A percentile compares a stretch with the other conserved stretches of the same genome.
Conservation (phyloP, 306 rosid genomes). For the Quercus parvula region DNA sequence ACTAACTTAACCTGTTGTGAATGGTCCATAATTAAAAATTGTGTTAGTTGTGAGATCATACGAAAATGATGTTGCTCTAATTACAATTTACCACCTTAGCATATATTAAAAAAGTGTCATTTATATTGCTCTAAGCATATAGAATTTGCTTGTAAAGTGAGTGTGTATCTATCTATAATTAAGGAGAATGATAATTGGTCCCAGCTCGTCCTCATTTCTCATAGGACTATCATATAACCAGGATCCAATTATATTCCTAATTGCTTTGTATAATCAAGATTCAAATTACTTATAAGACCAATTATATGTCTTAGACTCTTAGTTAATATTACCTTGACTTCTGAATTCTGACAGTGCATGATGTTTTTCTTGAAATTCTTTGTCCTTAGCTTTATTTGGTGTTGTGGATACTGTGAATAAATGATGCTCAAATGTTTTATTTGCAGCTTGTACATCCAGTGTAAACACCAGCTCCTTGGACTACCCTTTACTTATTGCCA, state of each 20-base stretch:
- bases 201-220: neutral
- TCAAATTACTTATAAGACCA: neutral
- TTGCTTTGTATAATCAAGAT: neutral
- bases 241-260: neutral
- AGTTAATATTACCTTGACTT: too few relatives aligned
- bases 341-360: too few relatives aligned
- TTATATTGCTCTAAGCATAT: neutral
- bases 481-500: constrained; percentile 54
- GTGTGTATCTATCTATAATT: neutral
- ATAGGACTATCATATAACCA: neutral
- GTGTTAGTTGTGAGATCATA: too few relatives aligned
- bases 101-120: too few relatives aligned
- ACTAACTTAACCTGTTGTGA: too few relatives aligned
- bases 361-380: neutral
- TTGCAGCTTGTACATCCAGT: constrained; percentile 63
- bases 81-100: neutral
- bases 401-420: neutral
- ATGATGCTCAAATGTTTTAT: too few relatives aligned
- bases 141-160: neutral
- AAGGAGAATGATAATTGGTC: neutral
- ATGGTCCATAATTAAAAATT: too few relatives aligned
- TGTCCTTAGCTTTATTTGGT: neutral
- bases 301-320: neutral
- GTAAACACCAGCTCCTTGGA: constrained; percentile 44
- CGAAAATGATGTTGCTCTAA: too few relatives aligned